phyloP scores from a whole-genome alignment of 306 rosid genomes.

The Rosa chinensis region DNA sequence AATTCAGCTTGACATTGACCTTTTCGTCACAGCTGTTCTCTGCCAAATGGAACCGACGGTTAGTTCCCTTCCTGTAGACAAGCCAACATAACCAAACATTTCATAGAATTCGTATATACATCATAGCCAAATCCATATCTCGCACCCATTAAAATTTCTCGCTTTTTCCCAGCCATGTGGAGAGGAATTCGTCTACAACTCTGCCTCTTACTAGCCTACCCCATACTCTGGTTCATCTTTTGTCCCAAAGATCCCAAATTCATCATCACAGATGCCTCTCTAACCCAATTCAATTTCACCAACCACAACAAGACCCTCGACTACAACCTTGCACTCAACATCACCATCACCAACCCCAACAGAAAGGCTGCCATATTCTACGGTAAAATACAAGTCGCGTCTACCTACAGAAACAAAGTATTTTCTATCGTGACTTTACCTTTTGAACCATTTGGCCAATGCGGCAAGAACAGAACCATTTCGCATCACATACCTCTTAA shows the following conservation, averaged over 20 bases:
- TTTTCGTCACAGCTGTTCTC: background rate
- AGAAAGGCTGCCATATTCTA: constrained; percentile 43
- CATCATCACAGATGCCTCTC: constrained; percentile 47
- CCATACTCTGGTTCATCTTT: constrained; percentile 49
- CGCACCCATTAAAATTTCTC: background rate
- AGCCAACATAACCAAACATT: background rate
- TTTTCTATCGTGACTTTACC: constrained; percentile 19
- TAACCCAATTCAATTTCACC: constrained; percentile 43
- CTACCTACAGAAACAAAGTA: constrained; percentile 40
- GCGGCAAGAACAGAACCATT: constrained; percentile 43
- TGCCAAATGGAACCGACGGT: background rate
- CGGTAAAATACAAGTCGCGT: constrained; percentile 38
- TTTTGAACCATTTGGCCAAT: constrained; percentile 38
- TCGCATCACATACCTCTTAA: constrained; percentile 24
- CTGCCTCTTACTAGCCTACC: constrained; percentile 14
- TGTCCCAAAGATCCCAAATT: constrained; percentile 51
- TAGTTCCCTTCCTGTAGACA: background rate
- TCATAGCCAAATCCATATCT: background rate
- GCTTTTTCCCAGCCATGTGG: background rate
- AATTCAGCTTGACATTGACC: background rate
- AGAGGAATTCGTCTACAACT: background rate
- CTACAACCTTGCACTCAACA: constrained; percentile 21
- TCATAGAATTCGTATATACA: background rate
- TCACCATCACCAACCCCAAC: constrained; percentile 61
- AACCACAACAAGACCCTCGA: constrained; percentile 25